These are phyloP conservation scores for Fomitopsis pinicola DNA, from an alignment of 1,284 basidiomycete genomes.

Conservation along the genomic window DNA sequence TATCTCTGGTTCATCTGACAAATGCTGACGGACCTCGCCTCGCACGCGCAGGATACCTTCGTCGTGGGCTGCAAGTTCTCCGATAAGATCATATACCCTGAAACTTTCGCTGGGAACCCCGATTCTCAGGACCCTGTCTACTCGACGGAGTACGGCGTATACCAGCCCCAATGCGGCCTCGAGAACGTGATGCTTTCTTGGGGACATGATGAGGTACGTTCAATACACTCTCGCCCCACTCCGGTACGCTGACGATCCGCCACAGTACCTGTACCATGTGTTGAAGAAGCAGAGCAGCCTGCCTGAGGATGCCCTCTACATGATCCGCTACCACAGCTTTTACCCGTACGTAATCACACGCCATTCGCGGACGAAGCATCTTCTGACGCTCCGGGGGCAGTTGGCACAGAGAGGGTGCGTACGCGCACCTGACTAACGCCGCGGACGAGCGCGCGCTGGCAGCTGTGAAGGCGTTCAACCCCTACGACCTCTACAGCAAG, in stretches of 20 bases:
- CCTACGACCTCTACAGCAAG: conserved; percentile 91
- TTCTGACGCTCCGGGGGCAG: conserved; percentile 21
- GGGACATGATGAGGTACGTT: conserved; percentile 81
- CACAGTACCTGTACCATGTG: conserved; percentile 73
- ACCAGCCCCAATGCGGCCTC: conserved; percentile 80
- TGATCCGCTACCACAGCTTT: conserved; percentile 94
- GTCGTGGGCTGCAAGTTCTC: conserved; percentile 85
- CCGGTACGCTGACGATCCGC: conserved; percentile 2
- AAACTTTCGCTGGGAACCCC: conserved; percentile 80
- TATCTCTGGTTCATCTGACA: neutral
- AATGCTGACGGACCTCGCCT: conserved; percentile 1
- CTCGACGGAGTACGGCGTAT: conserved; percentile 81
- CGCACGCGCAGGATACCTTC: conserved; percentile 66
- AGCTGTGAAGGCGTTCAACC: conserved; percentile 79
- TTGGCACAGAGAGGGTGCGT: conserved; percentile 88
- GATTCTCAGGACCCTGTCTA: conserved; percentile 70
- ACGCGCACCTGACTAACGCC: conserved; percentile 71
- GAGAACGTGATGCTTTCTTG: conserved; percentile 90
- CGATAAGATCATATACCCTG: conserved; percentile 81
- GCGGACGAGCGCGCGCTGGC: conserved; percentile 58
- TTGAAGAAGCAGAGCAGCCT: conserved; percentile 77
- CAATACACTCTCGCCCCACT: conserved; percentile 5
- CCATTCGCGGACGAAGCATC: neutral
- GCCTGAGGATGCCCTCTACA: conserved; percentile 79
- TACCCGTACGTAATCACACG: conserved; percentile 56